These are phyloP conservation scores for Diaporthe nobilis DNA, from an alignment of 2,329 filamentous ascomycete genomes.

Conservation along the genomic window DNA sequence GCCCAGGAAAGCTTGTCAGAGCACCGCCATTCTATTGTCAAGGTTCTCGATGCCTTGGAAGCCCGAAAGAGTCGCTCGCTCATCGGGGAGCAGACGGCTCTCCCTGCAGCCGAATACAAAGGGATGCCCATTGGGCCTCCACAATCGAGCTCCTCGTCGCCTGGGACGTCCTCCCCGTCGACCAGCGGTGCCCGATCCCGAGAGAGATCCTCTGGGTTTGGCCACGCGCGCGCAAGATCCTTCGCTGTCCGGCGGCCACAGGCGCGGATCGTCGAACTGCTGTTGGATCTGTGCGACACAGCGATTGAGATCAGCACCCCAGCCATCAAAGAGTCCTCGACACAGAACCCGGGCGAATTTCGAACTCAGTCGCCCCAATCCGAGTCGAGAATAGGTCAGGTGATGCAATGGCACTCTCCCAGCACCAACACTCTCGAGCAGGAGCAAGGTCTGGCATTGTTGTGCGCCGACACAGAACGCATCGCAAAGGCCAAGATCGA, in stretches of 20 bases:
- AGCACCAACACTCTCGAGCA: conserved; percentile 92
- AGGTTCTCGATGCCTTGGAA: conserved; percentile 92
- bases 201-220: conserved; percentile 78
- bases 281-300: conserved; percentile 96
- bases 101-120: conserved; percentile 85
- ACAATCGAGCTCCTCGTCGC: conserved; percentile 78
- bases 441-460: conserved; percentile 86
- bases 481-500: conserved; percentile 92
- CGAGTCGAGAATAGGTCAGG: conserved; percentile 93
- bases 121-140: conserved; percentile 86
- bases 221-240: conserved; percentile 85
- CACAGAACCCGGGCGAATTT: conserved; percentile 79
- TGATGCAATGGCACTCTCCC: conserved; percentile 96
- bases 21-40: conserved; percentile 94
- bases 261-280: conserved; percentile 92
- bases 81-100: conserved; percentile 65
- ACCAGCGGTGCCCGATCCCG: conserved; percentile 81
- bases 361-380: conserved; percentile 96
- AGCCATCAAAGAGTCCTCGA: conserved; percentile 86
- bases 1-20: conserved; percentile 92
- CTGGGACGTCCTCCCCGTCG: conserved; percentile 78
- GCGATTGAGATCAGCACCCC: conserved; percentile 95
- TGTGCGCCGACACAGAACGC: conserved; percentile 92
- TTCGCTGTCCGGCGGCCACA: conserved; percentile 93
- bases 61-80: conserved; percentile 77